These are phyloP conservation scores for Quercus parvula DNA, from an alignment of 306 rosid genomes.

Conservation along the genomic window DNA sequence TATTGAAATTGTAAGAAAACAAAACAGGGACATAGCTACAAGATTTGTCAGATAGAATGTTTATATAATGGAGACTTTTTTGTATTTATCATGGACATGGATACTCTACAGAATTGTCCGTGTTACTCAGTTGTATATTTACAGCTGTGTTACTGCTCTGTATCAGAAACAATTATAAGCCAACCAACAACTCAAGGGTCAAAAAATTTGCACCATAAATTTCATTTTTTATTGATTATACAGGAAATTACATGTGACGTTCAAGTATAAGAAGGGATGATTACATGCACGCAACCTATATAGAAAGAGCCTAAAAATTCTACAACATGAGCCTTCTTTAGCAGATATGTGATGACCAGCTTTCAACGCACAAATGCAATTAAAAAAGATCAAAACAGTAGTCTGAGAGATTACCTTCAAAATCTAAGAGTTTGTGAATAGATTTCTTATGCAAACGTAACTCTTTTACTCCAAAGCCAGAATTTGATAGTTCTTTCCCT, in stretches of 20 bases:
- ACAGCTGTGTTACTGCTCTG: background rate
- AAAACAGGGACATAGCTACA: background rate
- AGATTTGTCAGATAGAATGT: background rate
- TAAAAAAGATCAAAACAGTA: conserved; percentile 12
- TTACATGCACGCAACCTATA: background rate
- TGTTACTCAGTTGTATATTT: background rate
- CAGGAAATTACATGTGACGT: background rate
- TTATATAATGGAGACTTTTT: background rate
- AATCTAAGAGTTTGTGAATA: conserved; percentile 51
- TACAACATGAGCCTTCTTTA: background rate
- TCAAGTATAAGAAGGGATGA: background rate
- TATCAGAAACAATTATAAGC: background rate
- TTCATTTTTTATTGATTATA: background rate
- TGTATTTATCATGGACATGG: background rate
- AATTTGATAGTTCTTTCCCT: conserved; percentile 40
- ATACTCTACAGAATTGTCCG: background rate
- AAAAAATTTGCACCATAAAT: background rate
- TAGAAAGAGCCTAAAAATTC: background rate
- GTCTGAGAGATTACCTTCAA: conserved; percentile 58
- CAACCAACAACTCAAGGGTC: background rate
- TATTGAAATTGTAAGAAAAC: background rate
- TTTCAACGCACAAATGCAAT: background rate
- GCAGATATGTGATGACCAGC: background rate
- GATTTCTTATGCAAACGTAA: conserved; percentile 50
- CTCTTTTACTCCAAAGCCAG: conserved; percentile 49